Conservation (phyloP, 352 stramenopile genomes). For the Blastocystis sp. region DNA sequence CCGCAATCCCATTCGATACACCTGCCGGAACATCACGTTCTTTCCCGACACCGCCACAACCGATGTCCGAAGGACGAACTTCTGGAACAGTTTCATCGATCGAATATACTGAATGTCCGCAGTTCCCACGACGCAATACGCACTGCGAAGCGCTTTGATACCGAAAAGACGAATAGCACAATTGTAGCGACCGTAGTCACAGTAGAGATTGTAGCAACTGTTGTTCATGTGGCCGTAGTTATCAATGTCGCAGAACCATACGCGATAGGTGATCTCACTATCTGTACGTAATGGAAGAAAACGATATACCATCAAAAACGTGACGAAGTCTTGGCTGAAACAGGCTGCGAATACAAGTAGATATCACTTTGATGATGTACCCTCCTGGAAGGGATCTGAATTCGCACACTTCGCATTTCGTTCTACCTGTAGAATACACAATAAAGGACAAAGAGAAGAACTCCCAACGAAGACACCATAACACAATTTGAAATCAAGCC, state of each 20-base stretch:
- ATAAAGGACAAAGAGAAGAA: not conserved
- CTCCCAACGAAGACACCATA: not conserved
- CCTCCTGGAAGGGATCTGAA: slow-evolving; percentile 10
- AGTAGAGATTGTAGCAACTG: slow-evolving; percentile 39
- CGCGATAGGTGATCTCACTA: not conserved
- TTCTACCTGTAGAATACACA: slow-evolving; percentile 20
- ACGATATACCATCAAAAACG: not conserved
- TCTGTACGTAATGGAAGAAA: not conserved
- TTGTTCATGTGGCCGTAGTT: slow-evolving; percentile 40
- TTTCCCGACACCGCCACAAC: slow-evolving; percentile 19
- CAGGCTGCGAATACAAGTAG: not conserved
- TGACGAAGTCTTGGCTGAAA: not conserved
- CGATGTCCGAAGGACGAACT: slow-evolving; percentile 20
- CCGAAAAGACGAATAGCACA: slow-evolving; percentile 24
- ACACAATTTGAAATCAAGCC: not conserved
- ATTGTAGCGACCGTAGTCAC: slow-evolving; percentile 47
- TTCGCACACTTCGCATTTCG: not conserved
- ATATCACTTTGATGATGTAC: not conserved
- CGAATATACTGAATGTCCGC: slow-evolving; percentile 44
- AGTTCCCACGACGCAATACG: not conserved
- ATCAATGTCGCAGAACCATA: slow-evolving; percentile 39
- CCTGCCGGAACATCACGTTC: slow-evolving; percentile 29
- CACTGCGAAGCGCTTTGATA: not conserved
- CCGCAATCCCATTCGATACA: not conserved
- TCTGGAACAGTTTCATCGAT: slow-evolving; percentile 21